Conservation (phyloP, 2,329 filamentous ascomycete genomes). For the Fusarium sp. region DNA sequence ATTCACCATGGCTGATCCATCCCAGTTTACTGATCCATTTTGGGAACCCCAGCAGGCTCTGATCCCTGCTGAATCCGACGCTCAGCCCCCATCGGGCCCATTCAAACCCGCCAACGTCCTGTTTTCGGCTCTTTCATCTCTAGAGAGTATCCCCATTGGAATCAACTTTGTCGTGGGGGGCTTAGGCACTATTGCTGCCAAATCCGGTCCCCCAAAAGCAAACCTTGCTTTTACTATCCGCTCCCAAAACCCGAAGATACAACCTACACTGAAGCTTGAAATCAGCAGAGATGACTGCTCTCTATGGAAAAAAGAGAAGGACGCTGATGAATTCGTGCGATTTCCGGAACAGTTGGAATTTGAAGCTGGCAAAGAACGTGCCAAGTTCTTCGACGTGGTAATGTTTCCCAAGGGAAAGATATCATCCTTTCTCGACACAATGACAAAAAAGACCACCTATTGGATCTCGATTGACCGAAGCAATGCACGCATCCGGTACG, state of each 20-base stretch:
- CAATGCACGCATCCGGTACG: background rate
- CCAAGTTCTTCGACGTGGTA: background rate
- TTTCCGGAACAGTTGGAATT: background rate
- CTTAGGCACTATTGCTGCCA: background rate
- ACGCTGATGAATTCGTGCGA: background rate
- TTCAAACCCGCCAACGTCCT: background rate
- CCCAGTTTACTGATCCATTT: background rate
- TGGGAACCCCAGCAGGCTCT: background rate
- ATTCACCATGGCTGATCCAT: background rate
- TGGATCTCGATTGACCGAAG: background rate
- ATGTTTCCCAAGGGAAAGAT: background rate
- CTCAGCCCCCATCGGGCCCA: background rate
- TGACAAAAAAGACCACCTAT: background rate
- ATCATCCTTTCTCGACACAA: background rate
- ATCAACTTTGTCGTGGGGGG: background rate
- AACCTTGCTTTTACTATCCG: background rate
- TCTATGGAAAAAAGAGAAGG: background rate
- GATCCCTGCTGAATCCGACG: background rate
- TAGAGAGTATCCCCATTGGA: accelerated
- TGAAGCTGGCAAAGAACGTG: background rate
- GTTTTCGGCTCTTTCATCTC: background rate
- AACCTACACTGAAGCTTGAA: background rate
- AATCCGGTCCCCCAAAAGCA: background rate
- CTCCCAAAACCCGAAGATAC: background rate
- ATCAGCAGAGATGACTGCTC: background rate